Conservation (phyloP, 345 rosid genomes). For the Noccaea caerulescens region DNA sequence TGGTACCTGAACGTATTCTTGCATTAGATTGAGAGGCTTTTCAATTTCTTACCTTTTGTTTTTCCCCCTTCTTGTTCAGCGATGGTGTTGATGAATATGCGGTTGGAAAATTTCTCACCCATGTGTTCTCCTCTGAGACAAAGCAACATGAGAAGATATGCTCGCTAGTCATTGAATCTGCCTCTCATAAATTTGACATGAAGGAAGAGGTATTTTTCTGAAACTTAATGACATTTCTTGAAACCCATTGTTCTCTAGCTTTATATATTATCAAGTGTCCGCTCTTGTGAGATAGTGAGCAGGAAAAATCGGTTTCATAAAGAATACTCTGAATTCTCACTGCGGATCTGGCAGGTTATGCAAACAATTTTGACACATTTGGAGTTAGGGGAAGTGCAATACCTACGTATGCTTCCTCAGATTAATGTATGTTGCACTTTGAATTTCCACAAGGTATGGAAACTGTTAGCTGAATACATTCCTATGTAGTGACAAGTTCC, state of each 20-base stretch:
- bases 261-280: conserved; percentile 3
- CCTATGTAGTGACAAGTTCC: conserved; percentile 15
- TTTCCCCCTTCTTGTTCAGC: conserved; percentile 50
- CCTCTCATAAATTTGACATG: conserved; percentile 81
- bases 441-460: conserved; percentile 87
- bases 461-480: conserved; percentile 26
- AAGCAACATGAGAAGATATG: conserved; percentile 54
- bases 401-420: conserved; percentile 77
- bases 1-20: conserved; percentile 2
- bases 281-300: conserved; percentile 24
- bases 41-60: conserved; percentile 3
- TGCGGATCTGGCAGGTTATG: conserved; percentile 72
- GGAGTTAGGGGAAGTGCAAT: conserved; percentile 87
- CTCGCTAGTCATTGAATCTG: conserved; percentile 76
- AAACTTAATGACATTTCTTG: conserved; percentile 21
- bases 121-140: conserved; percentile 59
- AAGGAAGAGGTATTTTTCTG: conserved; percentile 77
- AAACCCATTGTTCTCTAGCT: conserved; percentile 14
- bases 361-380: conserved; percentile 82
- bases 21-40: conserved; percentile 21
- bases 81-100: conserved; percentile 96
- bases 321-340: conserved; percentile 5
- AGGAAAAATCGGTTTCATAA: not conserved
- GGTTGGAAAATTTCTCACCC: conserved; percentile 76
- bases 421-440: conserved; percentile 72